Percentiles rank a stretch among this genome's conserved stretches.
Evolutionary conservation across 495 filamentous ascomycete species (phyloP).

Genomic region (Cairneyella variabilis): DNA sequence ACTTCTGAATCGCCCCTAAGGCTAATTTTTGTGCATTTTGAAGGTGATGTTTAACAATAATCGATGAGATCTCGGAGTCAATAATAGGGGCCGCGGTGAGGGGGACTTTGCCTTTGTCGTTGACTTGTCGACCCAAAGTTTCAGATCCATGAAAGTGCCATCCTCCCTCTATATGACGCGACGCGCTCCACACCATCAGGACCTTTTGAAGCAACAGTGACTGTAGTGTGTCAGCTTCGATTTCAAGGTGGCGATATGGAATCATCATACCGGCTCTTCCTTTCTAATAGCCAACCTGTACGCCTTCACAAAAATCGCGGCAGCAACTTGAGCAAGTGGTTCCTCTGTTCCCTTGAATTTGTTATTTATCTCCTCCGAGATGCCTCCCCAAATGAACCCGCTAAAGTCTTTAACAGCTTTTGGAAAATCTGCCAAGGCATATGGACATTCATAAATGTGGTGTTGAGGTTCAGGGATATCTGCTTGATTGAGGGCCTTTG

Average conservation of each 20-base stretch:
- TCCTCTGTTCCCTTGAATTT: background rate
- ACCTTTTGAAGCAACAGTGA: background rate
- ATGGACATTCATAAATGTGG: background rate
- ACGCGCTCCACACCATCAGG: background rate
- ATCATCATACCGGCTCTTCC: background rate
- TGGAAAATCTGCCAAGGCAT: background rate
- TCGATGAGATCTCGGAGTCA: background rate
- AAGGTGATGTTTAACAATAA: background rate
- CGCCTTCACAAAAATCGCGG: background rate
- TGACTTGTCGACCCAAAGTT: background rate
- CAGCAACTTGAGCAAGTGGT: background rate
- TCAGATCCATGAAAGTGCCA: background rate
- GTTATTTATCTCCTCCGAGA: background rate
- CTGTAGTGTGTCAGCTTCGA: background rate
- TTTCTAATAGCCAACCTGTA: background rate
- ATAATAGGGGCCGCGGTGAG: background rate
- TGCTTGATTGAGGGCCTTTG: background rate
- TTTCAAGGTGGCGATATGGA: background rate
- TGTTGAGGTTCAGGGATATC: background rate
- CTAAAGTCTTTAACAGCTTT: background rate
- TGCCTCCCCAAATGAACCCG: background rate
- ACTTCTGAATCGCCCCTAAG: background rate
- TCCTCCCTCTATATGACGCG: background rate
- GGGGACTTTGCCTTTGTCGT: background rate
- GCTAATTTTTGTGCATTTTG: background rate